Base-by-base conservation (phyloP, 352 stramenopile species). In the Phytophthora tentaculata region DNA sequence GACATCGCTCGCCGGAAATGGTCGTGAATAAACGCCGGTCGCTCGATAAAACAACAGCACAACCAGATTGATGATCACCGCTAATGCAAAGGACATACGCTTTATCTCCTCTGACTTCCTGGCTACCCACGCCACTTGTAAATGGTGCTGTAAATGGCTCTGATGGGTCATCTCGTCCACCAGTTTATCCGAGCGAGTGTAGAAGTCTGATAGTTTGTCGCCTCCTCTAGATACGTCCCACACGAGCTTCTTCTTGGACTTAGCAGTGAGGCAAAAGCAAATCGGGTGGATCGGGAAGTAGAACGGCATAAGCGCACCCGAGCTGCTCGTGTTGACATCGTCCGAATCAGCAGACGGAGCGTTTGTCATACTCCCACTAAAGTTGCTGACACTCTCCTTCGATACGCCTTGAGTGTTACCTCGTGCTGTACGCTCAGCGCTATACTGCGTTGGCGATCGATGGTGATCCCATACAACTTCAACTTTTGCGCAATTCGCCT, bases 211-310 rank as follows among this genome's bases (percentile, higher is more conserved):
- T 19, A 92, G 76, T 39, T 92, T 92, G 64, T 85, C 83, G 7
- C 71, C 51, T 16, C 75, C 85, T 23, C 81, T 74, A 2, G 77
- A 81, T 22, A 94, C 80, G n/a, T 85, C 59, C 73, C 79, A 83
- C 16, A 91, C 69, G 3, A 94, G 80, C 29, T 90, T 89, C 48
- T 85, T 80, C 62, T 91, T 91, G 22, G 85, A 89, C 50, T 89
- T 83, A 2, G 87, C 79, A 0, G 85, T 91, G 20, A 94, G 55
- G 55, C 85, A 89, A 43, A 86, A 90, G 55, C 85, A 94, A 17
- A 89, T 90, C 5, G 85, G 85, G 43, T 94, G 85, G 5, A 94
- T 19, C 9, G 83, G 82, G 57, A 91, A 94, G 58, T 94, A 91
- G 47, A 90, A 87, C 1, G 81, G 65, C 20, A 93, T 88, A 20